Base-by-base conservation (phyloP, 805 yeast species). In the Candida chilensis region DNA sequence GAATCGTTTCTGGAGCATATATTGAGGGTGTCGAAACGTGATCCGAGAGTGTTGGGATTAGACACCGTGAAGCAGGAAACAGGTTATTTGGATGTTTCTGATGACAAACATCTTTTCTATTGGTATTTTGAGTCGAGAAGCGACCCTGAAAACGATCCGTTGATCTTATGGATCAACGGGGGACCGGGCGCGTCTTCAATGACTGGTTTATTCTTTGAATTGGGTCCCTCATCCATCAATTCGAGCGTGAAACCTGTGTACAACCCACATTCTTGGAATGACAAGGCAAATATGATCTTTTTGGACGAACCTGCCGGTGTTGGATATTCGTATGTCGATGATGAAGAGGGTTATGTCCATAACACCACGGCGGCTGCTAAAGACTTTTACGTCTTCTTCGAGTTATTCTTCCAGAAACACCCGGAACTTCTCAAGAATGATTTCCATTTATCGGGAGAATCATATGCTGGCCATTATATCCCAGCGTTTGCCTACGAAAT, bases 61-160 rank as follows among this genome's bases (percentile, higher is more conserved):
- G 96, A 90, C 22, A 48, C 52, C 26, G 95, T 85, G 29, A 74
- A 79, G 48, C 95, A 86, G 54, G 78, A 72, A 51, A 67, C 88
- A 21, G 96, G 96, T 32, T 86, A 86, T 55, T 71, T 86, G 49
- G 95, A 86, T 54, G 74, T 82, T 30, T 84, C 78, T 30, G 85
- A 78, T 41, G 96, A 85, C 50, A 86, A 86, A 59, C 96, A 86
- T 58, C 78, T 85, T 50, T 85, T 84, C 61, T 63, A 52, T 45
- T 63, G 28, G 22, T 70, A 63, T 47, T 24, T 24, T 22, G 57
- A 51, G 33, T 42, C 49, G n/a, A 46, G 59, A 44, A 50, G 50
- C 30, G 53, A 51, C 38, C 57, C 57, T 15, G 31, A 37, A 13
- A 51, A 37, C 28, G 57, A 51, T 38, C 57, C 57, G 1, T 36